Evolutionary conservation across 805 yeast genomes (phyloP).

Genomic region (Myxozyma sirexii): DNA sequence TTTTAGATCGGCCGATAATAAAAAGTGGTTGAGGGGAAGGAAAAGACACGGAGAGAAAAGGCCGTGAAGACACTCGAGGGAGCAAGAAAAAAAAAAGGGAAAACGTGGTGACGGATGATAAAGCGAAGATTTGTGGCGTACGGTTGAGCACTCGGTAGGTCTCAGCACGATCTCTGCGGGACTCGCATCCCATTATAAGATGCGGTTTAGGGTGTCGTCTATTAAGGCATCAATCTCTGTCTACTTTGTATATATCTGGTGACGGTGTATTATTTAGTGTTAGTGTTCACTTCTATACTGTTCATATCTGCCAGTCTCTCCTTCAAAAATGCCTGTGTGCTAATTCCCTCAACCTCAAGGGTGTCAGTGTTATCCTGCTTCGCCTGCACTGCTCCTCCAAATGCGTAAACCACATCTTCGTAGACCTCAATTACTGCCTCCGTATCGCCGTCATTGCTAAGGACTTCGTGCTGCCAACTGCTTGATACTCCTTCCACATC

Average conservation of each 20-base stretch:
- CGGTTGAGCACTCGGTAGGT: background rate
- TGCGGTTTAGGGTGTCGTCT: background rate
- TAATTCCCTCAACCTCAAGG: constrained; percentile 14
- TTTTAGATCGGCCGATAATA: constrained; percentile 14
- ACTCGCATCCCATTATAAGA: background rate
- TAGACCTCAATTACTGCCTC: constrained; percentile 30
- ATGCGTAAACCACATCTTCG: constrained; percentile 33
- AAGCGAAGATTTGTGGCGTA: background rate
- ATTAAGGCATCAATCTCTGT: background rate
- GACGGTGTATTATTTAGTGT: background rate
- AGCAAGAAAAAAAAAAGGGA: constrained; percentile 25
- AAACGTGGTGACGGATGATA: constrained; percentile 23
- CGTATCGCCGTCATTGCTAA: constrained; percentile 12
- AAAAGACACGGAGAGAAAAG: constrained; percentile 17
- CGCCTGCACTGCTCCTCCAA: constrained; percentile 15
- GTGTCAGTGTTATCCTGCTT: background rate
- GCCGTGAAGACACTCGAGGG: constrained; percentile 31
- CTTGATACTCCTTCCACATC: constrained; percentile 32
- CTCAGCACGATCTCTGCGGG: background rate
- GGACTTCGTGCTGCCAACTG: constrained; percentile 35
- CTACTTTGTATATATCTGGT: background rate
- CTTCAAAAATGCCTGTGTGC: constrained; percentile 26
- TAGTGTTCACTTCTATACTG: constrained; percentile 17
- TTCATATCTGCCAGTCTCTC: constrained; percentile 18
- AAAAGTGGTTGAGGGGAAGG: constrained; percentile 4